Conservation (phyloP, 768 basidiomycete genomes). For the Naganishia onofrii region DNA sequence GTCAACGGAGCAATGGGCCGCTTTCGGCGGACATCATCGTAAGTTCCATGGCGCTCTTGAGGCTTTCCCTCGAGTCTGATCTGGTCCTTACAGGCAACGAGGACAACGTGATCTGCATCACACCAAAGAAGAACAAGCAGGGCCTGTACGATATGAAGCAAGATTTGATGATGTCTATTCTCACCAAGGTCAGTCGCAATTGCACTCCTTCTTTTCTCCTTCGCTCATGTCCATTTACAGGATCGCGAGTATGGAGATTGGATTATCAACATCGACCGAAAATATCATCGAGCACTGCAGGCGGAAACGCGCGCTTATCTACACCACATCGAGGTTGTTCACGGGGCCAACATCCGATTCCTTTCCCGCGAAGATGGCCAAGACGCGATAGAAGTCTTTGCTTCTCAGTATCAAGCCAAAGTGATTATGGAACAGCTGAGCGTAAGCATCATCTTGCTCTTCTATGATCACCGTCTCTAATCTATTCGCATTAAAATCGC, state of each 20-base stretch:
- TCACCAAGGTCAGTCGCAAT: constrained; percentile 72
- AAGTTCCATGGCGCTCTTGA: background rate
- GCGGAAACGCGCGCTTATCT: constrained; percentile 98
- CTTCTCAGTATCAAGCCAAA: constrained; percentile 13
- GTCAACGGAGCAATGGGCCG: constrained; percentile 94
- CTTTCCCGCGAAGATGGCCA: constrained; percentile 59
- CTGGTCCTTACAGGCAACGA: constrained; percentile 69
- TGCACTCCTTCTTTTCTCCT: constrained; percentile 8
- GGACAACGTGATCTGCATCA: constrained; percentile 97
- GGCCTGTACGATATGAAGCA: constrained; percentile 92
- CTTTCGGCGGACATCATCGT: constrained; percentile 65
- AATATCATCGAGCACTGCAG: constrained; percentile 89
- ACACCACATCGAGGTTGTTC: constrained; percentile 93
- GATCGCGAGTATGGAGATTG: constrained; percentile 97
- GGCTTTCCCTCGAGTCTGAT: too few relatives aligned
- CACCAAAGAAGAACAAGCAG: constrained; percentile 93
- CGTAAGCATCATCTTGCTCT: background rate
- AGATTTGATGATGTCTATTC: constrained; percentile 95
- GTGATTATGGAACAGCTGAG: constrained; percentile 11
- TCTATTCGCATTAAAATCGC: constrained; percentile 21
- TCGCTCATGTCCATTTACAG: constrained; percentile 53
- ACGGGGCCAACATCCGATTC: constrained; percentile 74
- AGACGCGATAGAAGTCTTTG: constrained; percentile 61
- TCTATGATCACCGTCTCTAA: background rate
- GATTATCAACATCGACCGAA: constrained; percentile 78